These are phyloP conservation scores for Croton setiger DNA, from an alignment of 441 rosid genomes.

Conservation along the genomic window DNA sequence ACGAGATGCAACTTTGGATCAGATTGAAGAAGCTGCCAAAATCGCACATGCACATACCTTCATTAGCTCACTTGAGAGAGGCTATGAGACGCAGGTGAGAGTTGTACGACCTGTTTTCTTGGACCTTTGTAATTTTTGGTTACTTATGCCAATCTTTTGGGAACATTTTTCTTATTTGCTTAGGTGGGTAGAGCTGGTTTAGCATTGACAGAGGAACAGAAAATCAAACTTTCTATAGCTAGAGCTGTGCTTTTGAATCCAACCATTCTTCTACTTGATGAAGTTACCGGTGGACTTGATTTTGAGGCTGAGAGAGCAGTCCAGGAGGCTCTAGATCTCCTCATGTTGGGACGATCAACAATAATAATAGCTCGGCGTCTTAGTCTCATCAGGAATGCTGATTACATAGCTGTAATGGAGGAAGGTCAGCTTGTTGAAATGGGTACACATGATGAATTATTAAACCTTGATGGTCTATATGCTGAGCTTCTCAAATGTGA, in stretches of 20 bases:
- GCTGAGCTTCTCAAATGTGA: constrained; percentile 97
- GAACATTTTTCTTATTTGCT: constrained; percentile 22
- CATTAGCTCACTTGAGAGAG: constrained; percentile 87
- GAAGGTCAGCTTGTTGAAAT: constrained; percentile 99
- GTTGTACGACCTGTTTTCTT: constrained; percentile 9
- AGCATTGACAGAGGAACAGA: constrained; percentile 86
- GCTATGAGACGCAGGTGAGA: constrained; percentile 92
- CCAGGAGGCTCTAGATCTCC: constrained; percentile 89
- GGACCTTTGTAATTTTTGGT: constrained; percentile 7
- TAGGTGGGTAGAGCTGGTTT: constrained; percentile 96
- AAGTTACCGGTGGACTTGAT: constrained; percentile 97
- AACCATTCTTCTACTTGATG: constrained; percentile 90
- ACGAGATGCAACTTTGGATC: constrained; percentile 76
- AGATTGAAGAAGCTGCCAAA: constrained; percentile 98
- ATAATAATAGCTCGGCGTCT: constrained; percentile 94
- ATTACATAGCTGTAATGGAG: constrained; percentile 99
- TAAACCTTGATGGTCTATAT: constrained; percentile 74
- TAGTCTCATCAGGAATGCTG: constrained; percentile 93
- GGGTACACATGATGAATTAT: constrained; percentile 96
- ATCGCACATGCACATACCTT: constrained; percentile 95
- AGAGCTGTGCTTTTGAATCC: constrained; percentile 97
- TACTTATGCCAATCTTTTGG: constrained; percentile 3
- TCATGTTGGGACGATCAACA: constrained; percentile 97
- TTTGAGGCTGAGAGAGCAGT: constrained; percentile 94
- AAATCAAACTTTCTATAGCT: constrained; percentile 91